These are phyloP conservation scores for Dothideomycetidae sp. DNA, from an alignment of 2,329 filamentous ascomycete genomes.

Conservation along the genomic window DNA sequence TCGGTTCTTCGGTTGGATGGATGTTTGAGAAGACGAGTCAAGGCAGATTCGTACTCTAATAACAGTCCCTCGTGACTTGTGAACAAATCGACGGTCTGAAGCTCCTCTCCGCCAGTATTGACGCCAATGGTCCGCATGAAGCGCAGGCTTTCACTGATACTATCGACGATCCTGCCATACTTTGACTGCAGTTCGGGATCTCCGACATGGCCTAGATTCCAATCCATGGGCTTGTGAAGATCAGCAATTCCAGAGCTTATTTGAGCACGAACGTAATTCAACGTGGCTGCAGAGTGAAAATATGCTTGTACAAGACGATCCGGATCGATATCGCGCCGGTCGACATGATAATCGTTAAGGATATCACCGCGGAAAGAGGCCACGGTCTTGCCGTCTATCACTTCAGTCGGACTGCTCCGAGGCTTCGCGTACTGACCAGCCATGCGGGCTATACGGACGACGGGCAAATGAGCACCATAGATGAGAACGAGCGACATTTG, in stretches of 20 bases:
- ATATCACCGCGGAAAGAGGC: slow-evolving; percentile 92
- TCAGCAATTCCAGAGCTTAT: slow-evolving; percentile 83
- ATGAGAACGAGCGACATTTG: slow-evolving; percentile 96
- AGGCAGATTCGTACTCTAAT: slow-evolving; percentile 80
- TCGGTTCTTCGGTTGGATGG: slow-evolving; percentile 33
- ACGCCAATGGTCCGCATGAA: slow-evolving; percentile 94
- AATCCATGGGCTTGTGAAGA: slow-evolving; percentile 83
- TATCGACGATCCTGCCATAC: slow-evolving; percentile 71
- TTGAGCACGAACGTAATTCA: slow-evolving; percentile 82
- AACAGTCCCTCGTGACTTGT: slow-evolving; percentile 91
- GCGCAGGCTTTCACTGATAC: slow-evolving; percentile 77
- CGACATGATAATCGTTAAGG: slow-evolving; percentile 69
- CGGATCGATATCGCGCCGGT: slow-evolving; percentile 70
- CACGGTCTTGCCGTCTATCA: slow-evolving; percentile 63
- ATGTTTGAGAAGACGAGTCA: slow-evolving; percentile 63
- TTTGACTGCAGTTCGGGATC: slow-evolving; percentile 71
- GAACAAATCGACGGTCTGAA: slow-evolving; percentile 87
- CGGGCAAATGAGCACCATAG: slow-evolving; percentile 68
- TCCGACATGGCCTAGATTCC: slow-evolving; percentile 82
- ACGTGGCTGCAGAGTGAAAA: slow-evolving; percentile 84
- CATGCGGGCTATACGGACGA: slow-evolving; percentile 90
- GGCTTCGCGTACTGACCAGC: slow-evolving; percentile 97
- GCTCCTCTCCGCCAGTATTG: slow-evolving; percentile 57
- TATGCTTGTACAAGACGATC: slow-evolving; percentile 78
- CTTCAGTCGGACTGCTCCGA: slow-evolving; percentile 74